Conservation (phyloP, 352 stramenopile species). For the Phytophthora europaea region DNA sequence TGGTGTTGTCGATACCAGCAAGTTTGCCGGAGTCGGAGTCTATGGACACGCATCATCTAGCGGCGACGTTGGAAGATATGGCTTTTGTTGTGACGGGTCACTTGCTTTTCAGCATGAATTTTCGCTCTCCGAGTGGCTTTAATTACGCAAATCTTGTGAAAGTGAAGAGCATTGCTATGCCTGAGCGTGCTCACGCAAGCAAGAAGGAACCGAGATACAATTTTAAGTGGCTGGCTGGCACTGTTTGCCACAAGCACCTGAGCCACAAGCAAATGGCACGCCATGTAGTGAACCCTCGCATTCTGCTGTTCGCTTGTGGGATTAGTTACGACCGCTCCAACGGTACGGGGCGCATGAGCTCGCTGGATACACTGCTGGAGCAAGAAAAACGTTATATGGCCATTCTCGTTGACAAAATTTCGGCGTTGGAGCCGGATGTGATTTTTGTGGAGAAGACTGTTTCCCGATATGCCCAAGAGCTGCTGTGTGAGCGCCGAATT, state of each 20-base stretch:
- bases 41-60: constrained; percentile 56
- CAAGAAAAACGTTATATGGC: constrained; percentile 98
- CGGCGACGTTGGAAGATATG: constrained; percentile 71
- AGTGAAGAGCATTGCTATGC: constrained; percentile 85
- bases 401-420: constrained; percentile 98
- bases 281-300: constrained; percentile 95
- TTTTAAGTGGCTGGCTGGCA: constrained; percentile 96
- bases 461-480: constrained; percentile 93
- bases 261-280: constrained; percentile 97
- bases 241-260: constrained; percentile 97
- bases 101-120: constrained; percentile 87
- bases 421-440: constrained; percentile 95
- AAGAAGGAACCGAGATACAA: constrained; percentile 85
- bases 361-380: constrained; percentile 96
- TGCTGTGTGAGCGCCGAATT: constrained; percentile 92
- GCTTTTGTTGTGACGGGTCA: constrained; percentile 80
- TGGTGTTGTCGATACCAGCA: constrained; percentile 43
- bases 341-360: constrained; percentile 90
- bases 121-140: constrained; percentile 75
- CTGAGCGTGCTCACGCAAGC: constrained; percentile 66
- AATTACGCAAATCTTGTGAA: constrained; percentile 85
- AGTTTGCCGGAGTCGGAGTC: constrained; percentile 36
- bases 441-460: constrained; percentile 94
- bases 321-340: constrained; percentile 97
- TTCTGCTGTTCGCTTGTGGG: constrained; percentile 96